phyloP scores from a whole-genome alignment of 2,329 filamentous ascomycete genomes.

The Penicillium nordicum region DNA sequence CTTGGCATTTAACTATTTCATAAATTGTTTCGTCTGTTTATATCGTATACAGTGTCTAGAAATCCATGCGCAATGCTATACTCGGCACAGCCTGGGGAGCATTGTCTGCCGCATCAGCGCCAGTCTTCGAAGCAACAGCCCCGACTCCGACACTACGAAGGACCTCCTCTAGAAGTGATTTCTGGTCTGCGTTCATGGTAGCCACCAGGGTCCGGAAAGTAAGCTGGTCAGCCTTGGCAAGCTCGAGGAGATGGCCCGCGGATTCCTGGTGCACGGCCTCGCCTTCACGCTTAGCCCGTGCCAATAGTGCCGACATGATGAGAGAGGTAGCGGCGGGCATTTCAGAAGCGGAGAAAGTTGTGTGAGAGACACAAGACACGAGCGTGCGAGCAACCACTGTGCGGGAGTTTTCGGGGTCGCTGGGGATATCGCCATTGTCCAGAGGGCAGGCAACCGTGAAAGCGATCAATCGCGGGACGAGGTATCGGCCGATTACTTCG shows the following conservation, averaged over 20 bases:
- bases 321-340: conserved; percentile 62
- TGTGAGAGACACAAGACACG: conserved; percentile 62
- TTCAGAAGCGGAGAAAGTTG: conserved; percentile 31
- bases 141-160: conserved; percentile 60
- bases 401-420: conserved; percentile 72
- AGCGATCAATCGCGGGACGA: conserved; percentile 70
- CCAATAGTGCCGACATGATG: conserved; percentile 72
- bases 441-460: conserved; percentile 59
- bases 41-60: conserved; percentile 47
- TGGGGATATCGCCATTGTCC: conserved; percentile 58
- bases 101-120: conserved; percentile 46
- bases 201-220: conserved; percentile 73
- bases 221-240: conserved; percentile 70
- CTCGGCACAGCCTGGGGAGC: conserved; percentile 62
- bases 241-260: conserved; percentile 70
- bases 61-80: conserved; percentile 94
- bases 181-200: conserved; percentile 67
- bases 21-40: background rate
- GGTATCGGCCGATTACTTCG: conserved; percentile 68
- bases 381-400: conserved; percentile 70
- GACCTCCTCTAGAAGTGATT: conserved; percentile 75
- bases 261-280: conserved; percentile 64
- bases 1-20: conserved; percentile 1
- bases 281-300: conserved; percentile 65
- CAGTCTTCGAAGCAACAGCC: conserved; percentile 32